A percentile compares a stretch with the other conserved stretches of the same genome.
Conservation (phyloP, 169 alveolate genomes). For the Babesia divergens region DNA sequence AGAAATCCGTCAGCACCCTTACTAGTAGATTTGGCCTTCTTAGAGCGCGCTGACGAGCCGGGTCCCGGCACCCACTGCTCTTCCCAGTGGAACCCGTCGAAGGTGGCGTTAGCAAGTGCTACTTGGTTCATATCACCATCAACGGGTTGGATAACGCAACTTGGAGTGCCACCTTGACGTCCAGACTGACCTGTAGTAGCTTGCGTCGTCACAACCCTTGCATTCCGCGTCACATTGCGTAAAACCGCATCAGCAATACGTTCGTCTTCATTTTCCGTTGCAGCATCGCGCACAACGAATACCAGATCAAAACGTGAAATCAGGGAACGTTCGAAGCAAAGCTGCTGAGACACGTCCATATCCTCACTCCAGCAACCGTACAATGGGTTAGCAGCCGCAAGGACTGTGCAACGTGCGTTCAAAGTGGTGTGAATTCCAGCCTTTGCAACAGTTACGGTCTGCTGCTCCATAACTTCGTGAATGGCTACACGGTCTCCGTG, state of each 20-base stretch:
- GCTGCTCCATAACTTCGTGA: slow-evolving; percentile 99
- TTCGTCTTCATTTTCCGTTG: slow-evolving; percentile 75
- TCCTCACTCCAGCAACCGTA: slow-evolving; percentile 94
- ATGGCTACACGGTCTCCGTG: slow-evolving; percentile 97
- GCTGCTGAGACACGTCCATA: slow-evolving; percentile 87
- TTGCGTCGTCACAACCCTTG: slow-evolving; percentile 59
- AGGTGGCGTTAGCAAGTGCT: slow-evolving; percentile 30
- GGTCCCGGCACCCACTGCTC: slow-evolving; percentile 24
- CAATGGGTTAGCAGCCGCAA: slow-evolving; percentile 99
- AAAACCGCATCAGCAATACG: slow-evolving; percentile 74
- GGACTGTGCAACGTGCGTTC: slow-evolving; percentile 95
- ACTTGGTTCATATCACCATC: slow-evolving; percentile 70
- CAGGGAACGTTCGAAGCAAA: slow-evolving; percentile 96
- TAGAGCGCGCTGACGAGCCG: slow-evolving; percentile 18
- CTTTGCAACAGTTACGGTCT: slow-evolving; percentile 96
- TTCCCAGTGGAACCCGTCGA: slow-evolving; percentile 34
- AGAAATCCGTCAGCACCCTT: slow-evolving; percentile 63
- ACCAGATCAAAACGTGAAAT: slow-evolving; percentile 85
- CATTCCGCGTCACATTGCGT: slow-evolving; percentile 74
- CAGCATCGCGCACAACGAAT: slow-evolving; percentile 69
- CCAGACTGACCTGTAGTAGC: slow-evolving; percentile 42
- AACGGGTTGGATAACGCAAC: slow-evolving; percentile 73
- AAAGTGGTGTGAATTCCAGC: slow-evolving; percentile 98
- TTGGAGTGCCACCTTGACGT: slow-evolving; percentile 43
- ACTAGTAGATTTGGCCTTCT: slow-evolving; percentile 53